Evolutionary conservation across 2,329 filamentous ascomycete genomes (phyloP).

Genomic region (Colletotrichum salicis): DNA sequence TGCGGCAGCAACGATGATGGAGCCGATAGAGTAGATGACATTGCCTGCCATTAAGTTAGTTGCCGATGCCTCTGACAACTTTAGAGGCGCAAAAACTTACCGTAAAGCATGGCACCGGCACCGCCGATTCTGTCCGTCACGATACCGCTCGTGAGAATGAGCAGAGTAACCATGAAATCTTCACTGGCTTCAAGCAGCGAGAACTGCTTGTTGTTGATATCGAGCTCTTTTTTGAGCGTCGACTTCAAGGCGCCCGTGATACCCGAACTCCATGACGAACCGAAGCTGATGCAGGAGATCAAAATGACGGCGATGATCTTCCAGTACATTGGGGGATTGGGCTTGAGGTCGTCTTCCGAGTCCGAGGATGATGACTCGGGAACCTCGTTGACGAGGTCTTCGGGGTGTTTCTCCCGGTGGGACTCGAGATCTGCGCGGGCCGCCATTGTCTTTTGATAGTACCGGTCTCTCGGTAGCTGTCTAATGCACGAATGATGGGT

Average conservation of each 20-base stretch:
- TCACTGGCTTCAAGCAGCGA: conserved; percentile 69
- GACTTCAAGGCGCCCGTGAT: conserved; percentile 71
- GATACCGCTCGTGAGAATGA: conserved; percentile 65
- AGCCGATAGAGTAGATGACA: conserved; percentile 65
- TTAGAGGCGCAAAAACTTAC: background rate
- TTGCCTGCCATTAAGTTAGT: conserved; percentile 57
- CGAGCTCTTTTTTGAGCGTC: conserved; percentile 68
- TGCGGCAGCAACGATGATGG: conserved; percentile 68
- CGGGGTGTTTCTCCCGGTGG: conserved; percentile 18
- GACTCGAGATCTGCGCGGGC: conserved; percentile 25
- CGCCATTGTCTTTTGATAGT: conserved; percentile 1
- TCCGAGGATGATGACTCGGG: conserved; percentile 8
- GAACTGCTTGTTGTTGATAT: conserved; percentile 70
- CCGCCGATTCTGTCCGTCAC: conserved; percentile 69
- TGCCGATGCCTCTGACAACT: background rate
- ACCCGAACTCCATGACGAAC: conserved; percentile 68
- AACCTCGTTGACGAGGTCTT: conserved; percentile 23
- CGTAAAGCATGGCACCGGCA: conserved; percentile 51
- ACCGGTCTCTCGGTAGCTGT: background rate
- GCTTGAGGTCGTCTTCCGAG: conserved; percentile 1
- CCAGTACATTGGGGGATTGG: conserved; percentile 28
- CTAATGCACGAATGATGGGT: background rate
- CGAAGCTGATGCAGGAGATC: conserved; percentile 67
- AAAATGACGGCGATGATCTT: conserved; percentile 54
- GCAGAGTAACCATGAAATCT: conserved; percentile 69